Percentiles rank a stretch among this genome's conserved stretches.
phyloP scores from a whole-genome alignment of 1,139 yeast genomes.

The Blastobotrys serpentis region DNA sequence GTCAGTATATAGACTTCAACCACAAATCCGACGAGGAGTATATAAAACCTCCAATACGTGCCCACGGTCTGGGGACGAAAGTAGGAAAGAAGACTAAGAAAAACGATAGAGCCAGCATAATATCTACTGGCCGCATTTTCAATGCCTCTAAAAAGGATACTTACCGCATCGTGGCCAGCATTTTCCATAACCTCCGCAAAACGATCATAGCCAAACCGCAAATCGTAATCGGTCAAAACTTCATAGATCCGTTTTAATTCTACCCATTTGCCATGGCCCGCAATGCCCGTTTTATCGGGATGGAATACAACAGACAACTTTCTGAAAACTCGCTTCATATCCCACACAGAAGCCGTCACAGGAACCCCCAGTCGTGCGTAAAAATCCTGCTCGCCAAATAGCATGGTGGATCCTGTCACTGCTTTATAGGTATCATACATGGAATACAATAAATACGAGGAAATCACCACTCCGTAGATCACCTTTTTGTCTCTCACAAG shows the following conservation, averaged over 20 bases:
- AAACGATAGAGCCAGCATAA: neutral
- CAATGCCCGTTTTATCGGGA: slow-evolving; percentile 37
- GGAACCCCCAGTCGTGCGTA: slow-evolving; percentile 24
- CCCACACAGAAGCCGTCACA: slow-evolving; percentile 18
- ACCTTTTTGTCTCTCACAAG: neutral
- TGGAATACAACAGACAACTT: slow-evolving; percentile 33
- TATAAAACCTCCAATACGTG: slow-evolving; percentile 14
- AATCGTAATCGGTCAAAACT: slow-evolving; percentile 29
- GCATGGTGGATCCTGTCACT: slow-evolving; percentile 10
- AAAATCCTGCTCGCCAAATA: slow-evolving; percentile 13
- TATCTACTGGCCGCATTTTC: neutral
- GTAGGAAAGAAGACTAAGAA: neutral
- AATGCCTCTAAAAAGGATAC: neutral
- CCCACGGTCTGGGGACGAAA: slow-evolving; percentile 4
- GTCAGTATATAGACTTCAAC: slow-evolving; percentile 11
- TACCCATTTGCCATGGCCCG: slow-evolving; percentile 28
- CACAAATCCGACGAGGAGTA: slow-evolving; percentile 10
- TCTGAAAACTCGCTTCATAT: slow-evolving; percentile 28
- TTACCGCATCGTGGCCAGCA: neutral
- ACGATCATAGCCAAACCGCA: slow-evolving; percentile 38
- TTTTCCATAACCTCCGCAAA: slow-evolving; percentile 23
- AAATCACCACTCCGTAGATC: slow-evolving; percentile 10
- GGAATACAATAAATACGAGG: slow-evolving; percentile 10
- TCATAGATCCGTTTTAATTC: slow-evolving; percentile 33
- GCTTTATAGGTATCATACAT: slow-evolving; percentile 1